These are phyloP conservation scores for Hirsutella minnesotensis DNA, from an alignment of 2,329 filamentous ascomycete species.

Conservation along the genomic window DNA sequence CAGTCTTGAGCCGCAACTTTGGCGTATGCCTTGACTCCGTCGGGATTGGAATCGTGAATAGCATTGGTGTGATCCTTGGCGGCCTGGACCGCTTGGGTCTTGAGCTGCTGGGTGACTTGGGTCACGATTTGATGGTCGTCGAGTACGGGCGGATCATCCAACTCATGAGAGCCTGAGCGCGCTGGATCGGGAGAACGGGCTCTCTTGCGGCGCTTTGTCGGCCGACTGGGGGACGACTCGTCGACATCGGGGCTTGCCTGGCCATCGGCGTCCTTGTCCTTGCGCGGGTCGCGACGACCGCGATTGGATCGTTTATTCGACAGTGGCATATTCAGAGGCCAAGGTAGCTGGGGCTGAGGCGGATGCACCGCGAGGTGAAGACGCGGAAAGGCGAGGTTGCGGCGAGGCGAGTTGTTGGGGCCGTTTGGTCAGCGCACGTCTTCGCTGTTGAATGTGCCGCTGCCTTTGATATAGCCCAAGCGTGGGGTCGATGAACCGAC, in stretches of 20 bases:
- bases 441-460: too few relatives aligned
- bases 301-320: neutral
- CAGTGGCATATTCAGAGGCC: neutral
- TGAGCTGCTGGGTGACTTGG: conserved; percentile 41
- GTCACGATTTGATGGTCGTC: conserved; percentile 46
- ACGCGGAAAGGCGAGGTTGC: conserved; percentile 2
- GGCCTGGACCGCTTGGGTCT: conserved; percentile 40
- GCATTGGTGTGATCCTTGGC: conserved; percentile 51
- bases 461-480: too few relatives aligned
- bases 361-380: conserved; percentile 1
- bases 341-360: too few relatives aligned
- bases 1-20: conserved; percentile 74
- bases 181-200: conserved; percentile 13
- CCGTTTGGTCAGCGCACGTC: too few relatives aligned
- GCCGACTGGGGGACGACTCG: conserved; percentile 47
- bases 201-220: conserved; percentile 54
- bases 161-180: conserved; percentile 18
- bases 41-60: conserved; percentile 48
- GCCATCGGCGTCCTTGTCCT: conserved; percentile 19
- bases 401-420: too few relatives aligned
- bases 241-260: conserved; percentile 26
- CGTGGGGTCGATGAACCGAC: too few relatives aligned
- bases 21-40: conserved; percentile 62
- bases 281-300: conserved; percentile 1
- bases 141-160: conserved; percentile 24